Conservation (phyloP, 768 basidiomycete species). For the Trametes maxima region DNA sequence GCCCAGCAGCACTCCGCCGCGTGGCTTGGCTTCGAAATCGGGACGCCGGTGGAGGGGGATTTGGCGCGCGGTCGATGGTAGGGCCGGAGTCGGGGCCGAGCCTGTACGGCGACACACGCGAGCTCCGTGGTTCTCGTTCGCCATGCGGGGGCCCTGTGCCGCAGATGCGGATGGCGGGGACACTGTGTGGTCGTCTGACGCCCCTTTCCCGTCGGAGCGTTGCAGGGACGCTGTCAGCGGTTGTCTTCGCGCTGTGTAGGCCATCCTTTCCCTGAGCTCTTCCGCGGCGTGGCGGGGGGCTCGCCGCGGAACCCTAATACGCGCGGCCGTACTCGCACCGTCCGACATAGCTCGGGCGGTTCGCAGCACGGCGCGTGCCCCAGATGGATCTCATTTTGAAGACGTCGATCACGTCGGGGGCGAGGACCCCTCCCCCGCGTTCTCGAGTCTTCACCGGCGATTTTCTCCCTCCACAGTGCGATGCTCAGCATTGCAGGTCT, state of each 20-base stretch:
- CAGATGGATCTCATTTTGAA: neutral
- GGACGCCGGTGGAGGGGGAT: conserved; percentile 3
- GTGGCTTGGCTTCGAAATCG: neutral
- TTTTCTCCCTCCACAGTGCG: neutral
- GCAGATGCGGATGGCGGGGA: neutral
- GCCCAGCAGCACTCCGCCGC: too few relatives aligned
- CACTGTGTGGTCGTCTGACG: neutral
- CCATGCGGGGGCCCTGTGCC: neutral
- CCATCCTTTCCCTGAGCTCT: too few relatives aligned
- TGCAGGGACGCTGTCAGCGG: too few relatives aligned
- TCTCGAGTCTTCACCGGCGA: neutral
- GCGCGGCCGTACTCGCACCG: neutral
- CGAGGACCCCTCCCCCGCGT: neutral
- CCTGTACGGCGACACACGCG: neutral
- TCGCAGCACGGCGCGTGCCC: neutral
- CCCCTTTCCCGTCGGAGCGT: neutral
- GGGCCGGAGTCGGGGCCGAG: neutral
- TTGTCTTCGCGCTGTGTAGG: too few relatives aligned
- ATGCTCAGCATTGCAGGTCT: neutral
- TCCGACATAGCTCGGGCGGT: neutral
- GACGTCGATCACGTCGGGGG: conserved; percentile 16
- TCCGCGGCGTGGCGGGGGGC: too few relatives aligned
- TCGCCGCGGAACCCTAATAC: too few relatives aligned
- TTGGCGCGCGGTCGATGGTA: neutral
- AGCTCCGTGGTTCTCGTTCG: neutral